Percentiles rank a stretch among this genome's conserved stretches.
Evolutionary conservation across 1,139 yeast genomes (phyloP).

Genomic region (Spathaspora sp.): DNA sequence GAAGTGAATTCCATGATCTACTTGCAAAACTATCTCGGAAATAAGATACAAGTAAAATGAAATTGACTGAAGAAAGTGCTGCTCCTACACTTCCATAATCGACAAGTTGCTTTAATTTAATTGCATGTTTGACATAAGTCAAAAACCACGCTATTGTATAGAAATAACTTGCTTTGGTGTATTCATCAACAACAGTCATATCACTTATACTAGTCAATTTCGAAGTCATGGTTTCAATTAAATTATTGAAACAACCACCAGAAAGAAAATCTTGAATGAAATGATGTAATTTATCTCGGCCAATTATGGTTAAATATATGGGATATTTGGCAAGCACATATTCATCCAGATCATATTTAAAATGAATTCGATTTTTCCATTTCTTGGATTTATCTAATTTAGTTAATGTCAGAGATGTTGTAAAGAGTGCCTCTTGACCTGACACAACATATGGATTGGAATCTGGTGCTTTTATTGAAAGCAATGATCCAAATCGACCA

Average conservation of each 20-base stretch:
- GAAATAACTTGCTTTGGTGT: conserved; percentile 51
- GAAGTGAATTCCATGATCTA: conserved; percentile 57
- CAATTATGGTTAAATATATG: conserved; percentile 31
- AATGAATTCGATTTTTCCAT: conserved; percentile 53
- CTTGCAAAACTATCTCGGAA: conserved; percentile 54
- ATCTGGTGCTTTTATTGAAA: conserved; percentile 62
- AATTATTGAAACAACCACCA: conserved; percentile 74
- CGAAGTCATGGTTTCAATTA: conserved; percentile 36
- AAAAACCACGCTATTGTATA: conserved; percentile 73
- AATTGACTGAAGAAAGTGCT: conserved; percentile 64
- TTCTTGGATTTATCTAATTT: conserved; percentile 65
- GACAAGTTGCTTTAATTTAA: conserved; percentile 21
- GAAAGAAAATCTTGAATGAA: conserved; percentile 53
- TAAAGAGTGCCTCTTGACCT: conserved; percentile 67
- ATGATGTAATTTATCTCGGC: conserved; percentile 40
- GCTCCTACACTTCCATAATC: conserved; percentile 68
- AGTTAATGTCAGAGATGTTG: conserved; percentile 48
- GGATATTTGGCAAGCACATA: conserved; percentile 25
- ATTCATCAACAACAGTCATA: conserved; percentile 32
- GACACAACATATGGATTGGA: conserved; percentile 64
- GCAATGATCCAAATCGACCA: conserved; percentile 85
- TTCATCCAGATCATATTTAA: conserved; percentile 47
- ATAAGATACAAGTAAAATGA: conserved; percentile 57
- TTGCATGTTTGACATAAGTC: conserved; percentile 33
- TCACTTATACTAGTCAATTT: conserved; percentile 25